phyloP scores from a whole-genome alignment of 2,329 filamentous ascomycete genomes.

The Ophiocordyceps polyrhachis-furcata region DNA sequence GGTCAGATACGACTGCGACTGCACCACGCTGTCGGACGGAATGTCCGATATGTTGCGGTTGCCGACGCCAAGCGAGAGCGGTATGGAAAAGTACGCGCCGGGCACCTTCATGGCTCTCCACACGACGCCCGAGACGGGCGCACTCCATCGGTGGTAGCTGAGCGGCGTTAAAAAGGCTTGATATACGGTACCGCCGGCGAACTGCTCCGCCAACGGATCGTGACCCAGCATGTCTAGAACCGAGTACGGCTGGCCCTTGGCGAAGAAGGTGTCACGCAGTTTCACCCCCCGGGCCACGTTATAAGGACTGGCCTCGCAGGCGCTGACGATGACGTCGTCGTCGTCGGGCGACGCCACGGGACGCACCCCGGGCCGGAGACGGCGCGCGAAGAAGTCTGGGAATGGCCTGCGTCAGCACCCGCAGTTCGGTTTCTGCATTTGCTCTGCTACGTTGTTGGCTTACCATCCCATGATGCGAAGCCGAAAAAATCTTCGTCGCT shows the following conservation, averaged over 20 bases:
- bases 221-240: slow-evolving; percentile 42
- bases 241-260: slow-evolving; percentile 52
- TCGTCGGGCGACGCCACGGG: slow-evolving; percentile 40
- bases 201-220: slow-evolving; percentile 31
- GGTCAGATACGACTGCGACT: slow-evolving; percentile 39
- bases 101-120: slow-evolving; percentile 36
- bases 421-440: too few species aligned
- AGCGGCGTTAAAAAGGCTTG: slow-evolving; percentile 50
- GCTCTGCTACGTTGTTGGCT: background rate
- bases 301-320: slow-evolving; percentile 45
- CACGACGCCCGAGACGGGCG: slow-evolving; percentile 44
- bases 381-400: slow-evolving; percentile 45
- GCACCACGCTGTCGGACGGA: slow-evolving; percentile 15
- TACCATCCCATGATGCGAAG: slow-evolving; percentile 47
- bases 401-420: background rate
- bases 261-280: slow-evolving; percentile 44
- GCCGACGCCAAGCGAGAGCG: slow-evolving; percentile 18
- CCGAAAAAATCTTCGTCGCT: slow-evolving; percentile 30
- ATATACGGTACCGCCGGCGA: slow-evolving; percentile 47
- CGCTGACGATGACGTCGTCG: slow-evolving; percentile 35
- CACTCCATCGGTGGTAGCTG: slow-evolving; percentile 56
- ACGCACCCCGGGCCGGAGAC: slow-evolving; percentile 31
- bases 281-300: slow-evolving; percentile 29
- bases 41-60: slow-evolving; percentile 15
- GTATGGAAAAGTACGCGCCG: slow-evolving; percentile 51